Base-by-base conservation (phyloP, 805 yeast genomes). In the Metschnikowia vanudenii region DNA sequence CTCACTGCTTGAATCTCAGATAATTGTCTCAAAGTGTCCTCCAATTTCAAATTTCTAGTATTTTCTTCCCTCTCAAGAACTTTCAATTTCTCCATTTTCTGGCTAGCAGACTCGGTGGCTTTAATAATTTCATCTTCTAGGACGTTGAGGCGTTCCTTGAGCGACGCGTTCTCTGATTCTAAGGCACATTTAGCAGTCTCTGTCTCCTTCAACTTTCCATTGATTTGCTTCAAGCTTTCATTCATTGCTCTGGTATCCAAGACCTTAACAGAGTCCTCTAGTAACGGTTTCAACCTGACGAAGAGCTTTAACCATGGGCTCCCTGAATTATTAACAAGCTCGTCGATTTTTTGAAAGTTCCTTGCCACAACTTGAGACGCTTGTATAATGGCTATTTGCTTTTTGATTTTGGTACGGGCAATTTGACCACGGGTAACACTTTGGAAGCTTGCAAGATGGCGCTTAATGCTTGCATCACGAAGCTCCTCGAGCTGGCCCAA, bases 401-500 rank as follows among this genome's bases (percentile, higher is more conserved):
- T 61, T 32, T 73, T 68, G 33, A 81, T 72, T 3, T 60, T 55
- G 10, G 59, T 58, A 58, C 98, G 79, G 2, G 77, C 72, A 7
- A 77, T 48, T n/a, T 69, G 75, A 5, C 96, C 97, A 50, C 89
- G 74, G 4, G 80, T 69, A 2, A 76, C 52, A 4, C 91, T 71
- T 59, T 88, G 95, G 46, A 94, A 75, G 3, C 67, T 65, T 0
- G 84, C 75, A 33, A 88, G 67, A 1, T 84, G 74, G 2, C 62
- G 55, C 39, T 78, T 75, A 31, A 94, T 66, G 42, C 79, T 76
- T 30, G 71, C 69, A 52, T 90, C 97, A 49, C 96, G 82, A 45
- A 77, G 73, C 53, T 81, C 81, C 62, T 94, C 99, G 1, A 90
- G 72, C 32, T 81, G 80, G 1, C 95, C 91, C 20, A 85, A 68